Conservation (phyloP, 2,329 filamentous ascomycete genomes). For the Nigrospora oryzae region DNA sequence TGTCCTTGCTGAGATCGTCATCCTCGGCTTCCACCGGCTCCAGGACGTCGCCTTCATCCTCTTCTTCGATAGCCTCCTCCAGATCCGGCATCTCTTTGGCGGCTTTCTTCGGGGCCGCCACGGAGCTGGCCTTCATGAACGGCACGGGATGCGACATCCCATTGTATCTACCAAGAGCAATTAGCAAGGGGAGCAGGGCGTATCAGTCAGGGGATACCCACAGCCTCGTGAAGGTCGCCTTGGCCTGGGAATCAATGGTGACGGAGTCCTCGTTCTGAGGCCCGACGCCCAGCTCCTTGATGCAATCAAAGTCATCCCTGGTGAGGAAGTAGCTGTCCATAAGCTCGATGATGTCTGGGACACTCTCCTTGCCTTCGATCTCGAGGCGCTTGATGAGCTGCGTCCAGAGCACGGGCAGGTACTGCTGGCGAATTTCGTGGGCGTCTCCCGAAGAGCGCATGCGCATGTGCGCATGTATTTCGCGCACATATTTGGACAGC, state of each 20-base stretch:
- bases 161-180: conserved; percentile 59
- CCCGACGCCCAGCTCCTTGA: conserved; percentile 85
- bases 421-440: conserved; percentile 90
- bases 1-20: conserved; percentile 80
- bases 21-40: conserved; percentile 55
- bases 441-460: conserved; percentile 83
- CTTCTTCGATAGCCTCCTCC: conserved; percentile 92
- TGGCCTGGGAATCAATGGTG: conserved; percentile 77
- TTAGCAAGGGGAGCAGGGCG: neutral
- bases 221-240: conserved; percentile 80
- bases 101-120: conserved; percentile 63
- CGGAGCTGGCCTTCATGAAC: conserved; percentile 87
- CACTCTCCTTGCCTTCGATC: conserved; percentile 70
- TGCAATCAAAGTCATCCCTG: conserved; percentile 87
- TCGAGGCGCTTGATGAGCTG: conserved; percentile 68
- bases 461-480: conserved; percentile 96
- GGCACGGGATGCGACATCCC: conserved; percentile 77
- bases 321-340: conserved; percentile 98
- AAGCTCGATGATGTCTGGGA: conserved; percentile 77
- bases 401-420: conserved; percentile 81
- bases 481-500: conserved; percentile 74
- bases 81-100: conserved; percentile 79
- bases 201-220: conserved; percentile 40
- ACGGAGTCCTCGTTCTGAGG: conserved; percentile 68
- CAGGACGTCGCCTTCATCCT: conserved; percentile 62